These are phyloP conservation scores for Linnemannia schmuckeri DNA, from an alignment of 192 early-diverging fungal genomes.

Conservation along the genomic window DNA sequence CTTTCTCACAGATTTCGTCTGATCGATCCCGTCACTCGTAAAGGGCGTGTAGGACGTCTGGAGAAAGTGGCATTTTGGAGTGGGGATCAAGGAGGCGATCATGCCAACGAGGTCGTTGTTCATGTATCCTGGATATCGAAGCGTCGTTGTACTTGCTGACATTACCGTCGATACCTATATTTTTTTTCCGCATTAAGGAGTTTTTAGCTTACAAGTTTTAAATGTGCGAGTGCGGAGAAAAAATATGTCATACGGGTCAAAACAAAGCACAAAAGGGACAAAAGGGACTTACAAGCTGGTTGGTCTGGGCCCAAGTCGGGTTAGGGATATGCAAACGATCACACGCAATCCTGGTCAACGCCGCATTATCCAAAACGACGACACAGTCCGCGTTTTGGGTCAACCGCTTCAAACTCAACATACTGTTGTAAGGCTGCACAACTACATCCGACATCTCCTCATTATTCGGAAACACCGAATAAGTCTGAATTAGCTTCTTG, in stretches of 20 bases:
- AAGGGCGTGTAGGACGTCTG: constrained; percentile 98
- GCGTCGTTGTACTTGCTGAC: constrained; percentile 94
- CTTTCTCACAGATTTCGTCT: constrained; percentile 94
- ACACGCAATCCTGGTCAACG: constrained; percentile 90
- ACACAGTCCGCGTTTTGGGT: constrained; percentile 96
- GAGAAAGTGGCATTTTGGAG: constrained; percentile 97
- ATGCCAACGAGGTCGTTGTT: constrained; percentile 98
- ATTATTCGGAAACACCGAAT: constrained; percentile 98
- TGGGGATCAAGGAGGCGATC: constrained; percentile 95
- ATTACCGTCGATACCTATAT: constrained; percentile 97
- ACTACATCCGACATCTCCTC: constrained; percentile 95
- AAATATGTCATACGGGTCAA: background rate
- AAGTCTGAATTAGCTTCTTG: constrained; percentile 97
- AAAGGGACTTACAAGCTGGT: constrained; percentile 85
- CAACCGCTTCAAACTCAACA: constrained; percentile 92
- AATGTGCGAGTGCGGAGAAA: background rate
- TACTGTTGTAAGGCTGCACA: constrained; percentile 98
- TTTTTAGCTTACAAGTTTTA: background rate
- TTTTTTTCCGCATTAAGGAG: background rate
- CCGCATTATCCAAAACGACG: constrained; percentile 96
- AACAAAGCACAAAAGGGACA: background rate
- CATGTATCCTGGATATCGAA: constrained; percentile 99
- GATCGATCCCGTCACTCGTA: constrained; percentile 90
- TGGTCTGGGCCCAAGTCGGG: constrained; percentile 95
- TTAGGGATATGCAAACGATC: constrained; percentile 94